Evolutionary conservation across 257 asterid genomes (phyloP).

Genomic region (Rehmannia glutinosa): DNA sequence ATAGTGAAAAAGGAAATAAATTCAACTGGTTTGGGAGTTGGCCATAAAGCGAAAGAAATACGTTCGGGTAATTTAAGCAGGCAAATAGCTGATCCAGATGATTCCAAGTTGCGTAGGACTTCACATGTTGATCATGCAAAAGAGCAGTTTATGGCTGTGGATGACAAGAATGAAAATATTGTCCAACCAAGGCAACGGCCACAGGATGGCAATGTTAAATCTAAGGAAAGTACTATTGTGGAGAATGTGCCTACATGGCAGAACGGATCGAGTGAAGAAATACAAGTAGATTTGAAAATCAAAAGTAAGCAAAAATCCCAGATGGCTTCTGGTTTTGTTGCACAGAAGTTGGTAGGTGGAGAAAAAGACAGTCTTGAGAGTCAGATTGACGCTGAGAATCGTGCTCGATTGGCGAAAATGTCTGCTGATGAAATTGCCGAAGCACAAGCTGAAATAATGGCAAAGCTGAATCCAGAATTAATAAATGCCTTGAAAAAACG

Average conservation of each 20-base stretch:
- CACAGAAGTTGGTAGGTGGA: slow-evolving; percentile 29
- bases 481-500: slow-evolving; percentile 51
- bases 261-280: slow-evolving; percentile 17
- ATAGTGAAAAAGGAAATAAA: slow-evolving; percentile 22
- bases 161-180: slow-evolving; percentile 18
- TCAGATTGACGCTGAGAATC: slow-evolving; percentile 85
- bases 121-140: slow-evolving; percentile 13
- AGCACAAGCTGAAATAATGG: slow-evolving; percentile 73
- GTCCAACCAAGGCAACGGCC: slow-evolving; percentile 14
- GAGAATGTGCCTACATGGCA: slow-evolving; percentile 12
- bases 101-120: slow-evolving; percentile 3
- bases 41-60: slow-evolving; percentile 12
- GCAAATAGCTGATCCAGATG: slow-evolving; percentile 9
- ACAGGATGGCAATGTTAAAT: neutral
- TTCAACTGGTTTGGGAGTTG: slow-evolving; percentile 14
- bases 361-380: slow-evolving; percentile 42
- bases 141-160: slow-evolving; percentile 12
- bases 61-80: slow-evolving; percentile 19
- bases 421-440: slow-evolving; percentile 80
- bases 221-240: neutral
- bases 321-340: slow-evolving; percentile 27
- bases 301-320: slow-evolving; percentile 15
- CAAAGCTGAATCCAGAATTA: slow-evolving; percentile 62
- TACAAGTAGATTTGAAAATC: slow-evolving; percentile 18
- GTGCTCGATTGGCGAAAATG: slow-evolving; percentile 59